Conservation (phyloP, 495 filamentous ascomycete species). For the Podospora pseudopauciseta region DNA sequence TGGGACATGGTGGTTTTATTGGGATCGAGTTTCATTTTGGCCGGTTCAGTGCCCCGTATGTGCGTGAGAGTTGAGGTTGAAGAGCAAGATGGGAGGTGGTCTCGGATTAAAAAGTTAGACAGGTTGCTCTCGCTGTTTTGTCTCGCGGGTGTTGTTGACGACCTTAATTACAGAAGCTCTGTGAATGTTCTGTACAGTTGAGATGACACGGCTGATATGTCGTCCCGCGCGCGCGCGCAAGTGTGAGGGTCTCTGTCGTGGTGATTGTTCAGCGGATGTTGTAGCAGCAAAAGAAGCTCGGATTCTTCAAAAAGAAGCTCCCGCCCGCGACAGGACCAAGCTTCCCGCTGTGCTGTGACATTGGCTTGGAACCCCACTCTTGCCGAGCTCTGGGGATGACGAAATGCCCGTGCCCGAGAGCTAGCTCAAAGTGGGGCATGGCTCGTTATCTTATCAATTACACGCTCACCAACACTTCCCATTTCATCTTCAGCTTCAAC, state of each 20-base stretch:
- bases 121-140: not conserved
- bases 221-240: not conserved
- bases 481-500: too few relatives aligned
- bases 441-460: not conserved
- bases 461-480: not conserved
- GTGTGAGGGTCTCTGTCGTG: not conserved
- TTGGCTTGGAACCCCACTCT: not conserved
- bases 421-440: not conserved
- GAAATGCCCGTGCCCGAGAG: not conserved
- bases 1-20: slow-evolving; percentile 46
- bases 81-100: not conserved
- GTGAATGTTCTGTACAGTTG: not conserved
- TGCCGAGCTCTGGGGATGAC: not conserved
- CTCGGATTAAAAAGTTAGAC: not conserved
- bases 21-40: slow-evolving; percentile 26
- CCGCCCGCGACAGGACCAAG: not conserved
- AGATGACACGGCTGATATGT: not conserved
- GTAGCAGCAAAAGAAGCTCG: not conserved
- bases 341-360: not conserved
- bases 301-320: not conserved
- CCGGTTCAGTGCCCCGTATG: not conserved
- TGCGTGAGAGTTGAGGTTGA: not conserved
- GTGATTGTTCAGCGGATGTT: not conserved
- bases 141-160: too few relatives aligned
- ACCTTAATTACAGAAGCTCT: not conserved